Percentiles rank a stretch among this genome's conserved stretches.
These are phyloP conservation scores for Penicillium cinerascens DNA, from an alignment of 495 filamentous ascomycete species.

Conservation along the genomic window DNA sequence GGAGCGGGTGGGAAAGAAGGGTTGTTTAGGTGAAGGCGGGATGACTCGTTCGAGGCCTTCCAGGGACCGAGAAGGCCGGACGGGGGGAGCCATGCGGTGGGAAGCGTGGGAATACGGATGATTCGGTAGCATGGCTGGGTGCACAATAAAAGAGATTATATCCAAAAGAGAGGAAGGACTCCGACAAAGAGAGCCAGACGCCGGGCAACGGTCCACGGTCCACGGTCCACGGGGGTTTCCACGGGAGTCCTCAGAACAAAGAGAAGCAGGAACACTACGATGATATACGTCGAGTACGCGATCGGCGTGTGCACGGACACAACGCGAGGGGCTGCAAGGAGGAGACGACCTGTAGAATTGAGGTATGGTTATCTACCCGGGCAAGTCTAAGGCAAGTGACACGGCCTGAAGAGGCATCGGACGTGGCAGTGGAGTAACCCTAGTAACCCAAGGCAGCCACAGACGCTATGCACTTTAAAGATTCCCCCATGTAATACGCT, in stretches of 20 bases:
- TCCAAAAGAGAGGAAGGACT: neutral
- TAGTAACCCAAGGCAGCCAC: neutral
- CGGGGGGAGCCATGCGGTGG: constrained; percentile 31
- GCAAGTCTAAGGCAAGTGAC: no score
- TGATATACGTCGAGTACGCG: constrained; percentile 5
- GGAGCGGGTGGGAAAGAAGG: constrained; percentile 21
- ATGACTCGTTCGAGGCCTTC: constrained; percentile 44
- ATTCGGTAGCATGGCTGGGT: constrained; percentile 24
- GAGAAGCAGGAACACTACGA: neutral
- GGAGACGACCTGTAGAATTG: neutral
- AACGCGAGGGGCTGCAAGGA: constrained; percentile 22
- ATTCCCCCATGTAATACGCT: no score
- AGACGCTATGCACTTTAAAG: no score
- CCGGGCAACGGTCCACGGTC: constrained; percentile 3
- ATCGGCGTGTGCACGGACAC: constrained; percentile 15
- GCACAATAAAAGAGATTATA: neutral
- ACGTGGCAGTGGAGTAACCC: neutral
- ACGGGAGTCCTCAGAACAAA: constrained; percentile 1
- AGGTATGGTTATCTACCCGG: neutral
- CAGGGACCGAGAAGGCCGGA: constrained; percentile 38
- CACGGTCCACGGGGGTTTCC: no score
- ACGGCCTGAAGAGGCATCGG: no score
- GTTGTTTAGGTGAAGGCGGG: constrained; percentile 20
- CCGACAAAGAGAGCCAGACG: constrained; percentile 1
- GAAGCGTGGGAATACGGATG: constrained; percentile 9